These are phyloP conservation scores for Coprinopsis strossmayeri DNA, from an alignment of 768 basidiomycete genomes.

Conservation along the genomic window DNA sequence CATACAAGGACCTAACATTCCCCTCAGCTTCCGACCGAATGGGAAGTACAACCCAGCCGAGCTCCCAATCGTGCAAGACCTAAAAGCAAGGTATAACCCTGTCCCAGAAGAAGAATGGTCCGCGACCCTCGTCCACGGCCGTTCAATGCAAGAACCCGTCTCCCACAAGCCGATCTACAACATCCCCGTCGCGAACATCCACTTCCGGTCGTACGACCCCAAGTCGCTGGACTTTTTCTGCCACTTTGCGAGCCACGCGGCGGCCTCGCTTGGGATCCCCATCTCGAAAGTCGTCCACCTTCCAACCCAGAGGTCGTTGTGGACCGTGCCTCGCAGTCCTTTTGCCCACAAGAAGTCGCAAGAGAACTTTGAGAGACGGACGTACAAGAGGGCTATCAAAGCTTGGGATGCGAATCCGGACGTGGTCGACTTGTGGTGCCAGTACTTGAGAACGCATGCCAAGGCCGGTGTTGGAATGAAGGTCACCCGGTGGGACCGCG, in stretches of 20 bases:
- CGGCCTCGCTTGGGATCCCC: conserved; percentile 80
- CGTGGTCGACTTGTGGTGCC: conserved; percentile 73
- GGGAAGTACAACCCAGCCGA: conserved; percentile 17
- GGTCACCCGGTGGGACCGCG: conserved; percentile 70
- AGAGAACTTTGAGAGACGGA: conserved; percentile 88
- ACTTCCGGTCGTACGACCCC: conserved; percentile 73
- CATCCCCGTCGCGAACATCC: conserved; percentile 76
- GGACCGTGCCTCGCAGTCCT: conserved; percentile 82
- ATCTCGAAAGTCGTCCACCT: conserved; percentile 56
- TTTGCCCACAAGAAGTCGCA: conserved; percentile 93
- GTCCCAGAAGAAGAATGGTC: conserved; percentile 42
- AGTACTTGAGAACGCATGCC: conserved; percentile 69
- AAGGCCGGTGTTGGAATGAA: conserved; percentile 86
- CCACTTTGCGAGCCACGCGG: conserved; percentile 80
- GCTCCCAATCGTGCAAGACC: conserved; percentile 15
- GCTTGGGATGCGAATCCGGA: conserved; percentile 83
- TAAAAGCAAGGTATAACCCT: conserved; percentile 12
- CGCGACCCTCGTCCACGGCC: conserved; percentile 56
- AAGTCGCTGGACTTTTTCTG: conserved; percentile 69
- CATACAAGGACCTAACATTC: neutral
- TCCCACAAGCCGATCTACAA: conserved; percentile 56
- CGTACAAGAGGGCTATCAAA: conserved; percentile 82
- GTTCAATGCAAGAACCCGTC: conserved; percentile 45
- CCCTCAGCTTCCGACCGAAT: neutral
- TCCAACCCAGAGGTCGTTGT: conserved; percentile 70